Base-by-base conservation (phyloP, 2,329 filamentous ascomycete genomes). In the Apiospora arundinis region DNA sequence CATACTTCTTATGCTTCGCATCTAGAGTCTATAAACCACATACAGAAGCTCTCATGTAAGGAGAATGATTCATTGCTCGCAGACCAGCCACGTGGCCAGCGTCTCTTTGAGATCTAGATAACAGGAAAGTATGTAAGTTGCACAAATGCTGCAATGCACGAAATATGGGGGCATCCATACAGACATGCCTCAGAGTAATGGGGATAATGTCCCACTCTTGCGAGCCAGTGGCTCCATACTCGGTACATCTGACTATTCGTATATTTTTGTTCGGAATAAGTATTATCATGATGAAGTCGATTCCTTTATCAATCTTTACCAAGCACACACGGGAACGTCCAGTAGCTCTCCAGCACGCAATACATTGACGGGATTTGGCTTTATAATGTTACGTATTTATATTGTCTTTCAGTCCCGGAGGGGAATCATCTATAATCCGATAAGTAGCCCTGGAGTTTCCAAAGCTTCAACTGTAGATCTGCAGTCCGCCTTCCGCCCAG, bases 381-480 rank as follows among this genome's bases (percentile, higher is more conserved):
- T 45, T 45, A 18, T 12, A 11, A 4, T 60, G 23, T n/a, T 63
- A 40, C 2, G 4, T 63, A 21, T n/a, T 37, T 40, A 40, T 46
- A 6, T 67, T 67, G 12, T 21, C 25, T 18, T 11, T 48, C 12
- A 28, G 56, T 69, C 42, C 48, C 46, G 9, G 1, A 18, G 40
- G 32, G 1, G 32, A 21, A 4, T 21, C 69, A 45, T 69, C 42
- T 71, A 73, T 75, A 76, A 65, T 78, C 74, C 16, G 74, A 73
- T 45, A 89, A 66, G 74, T 88, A 91, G 1, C 88, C 88, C 72
- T 91, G 87, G 11, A 92, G 77, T 73, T 85, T 87, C 89, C 89
- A 91, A 9, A 91, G 81, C 69, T 84, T 81, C 70, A 85, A 71
- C 77, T 89, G 87, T 65, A 89, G 67, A 18, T 82, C 78, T 28